Evolutionary conservation across 805 yeast species (phyloP).

Genomic region (Priceomyces melissophilus): DNA sequence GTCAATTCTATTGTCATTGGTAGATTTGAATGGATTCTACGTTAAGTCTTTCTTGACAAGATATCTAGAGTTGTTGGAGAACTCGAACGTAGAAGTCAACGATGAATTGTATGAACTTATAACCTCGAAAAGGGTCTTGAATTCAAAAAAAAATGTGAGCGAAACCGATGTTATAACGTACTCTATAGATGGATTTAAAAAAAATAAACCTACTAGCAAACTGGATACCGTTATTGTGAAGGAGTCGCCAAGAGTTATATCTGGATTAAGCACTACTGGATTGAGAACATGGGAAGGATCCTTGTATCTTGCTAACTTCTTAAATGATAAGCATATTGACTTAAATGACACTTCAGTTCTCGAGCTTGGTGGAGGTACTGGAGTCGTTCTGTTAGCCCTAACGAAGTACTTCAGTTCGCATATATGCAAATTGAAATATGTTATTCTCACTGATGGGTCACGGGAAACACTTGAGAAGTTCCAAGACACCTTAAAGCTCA

Average conservation of each 20-base stretch:
- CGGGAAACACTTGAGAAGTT: slow-evolving; percentile 49
- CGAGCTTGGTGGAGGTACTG: slow-evolving; percentile 91
- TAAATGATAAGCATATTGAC: slow-evolving; percentile 20
- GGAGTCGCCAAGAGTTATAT: slow-evolving; percentile 63
- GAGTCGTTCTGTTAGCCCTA: slow-evolving; percentile 60
- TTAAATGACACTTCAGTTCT: slow-evolving; percentile 37
- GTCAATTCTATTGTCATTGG: slow-evolving; percentile 15
- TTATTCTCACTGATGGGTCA: slow-evolving; percentile 69
- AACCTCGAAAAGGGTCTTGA: slow-evolving; percentile 29
- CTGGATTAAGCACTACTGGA: slow-evolving; percentile 85
- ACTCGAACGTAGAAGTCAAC: slow-evolving; percentile 22
- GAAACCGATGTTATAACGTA: slow-evolving; percentile 38
- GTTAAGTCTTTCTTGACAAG: slow-evolving; percentile 43
- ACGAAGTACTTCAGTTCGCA: slow-evolving; percentile 19
- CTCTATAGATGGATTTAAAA: slow-evolving; percentile 19
- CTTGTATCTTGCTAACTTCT: slow-evolving; percentile 54
- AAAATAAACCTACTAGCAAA: slow-evolving; percentile 8
- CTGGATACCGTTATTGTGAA: slow-evolving; percentile 33
- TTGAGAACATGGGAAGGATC: slow-evolving; percentile 94
- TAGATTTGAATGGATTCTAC: slow-evolving; percentile 48
- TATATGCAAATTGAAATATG: slow-evolving; percentile 13
- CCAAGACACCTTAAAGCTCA: slow-evolving; percentile 42
- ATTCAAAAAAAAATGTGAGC: slow-evolving; percentile 33
- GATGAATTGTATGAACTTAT: slow-evolving; percentile 44
- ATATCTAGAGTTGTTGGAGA: slow-evolving; percentile 36